Evolutionary conservation across 2,329 filamentous ascomycete genomes (phyloP), one percentile per base, ranked within the genome.

Genomic region (Chaetomium globosum): DNA sequence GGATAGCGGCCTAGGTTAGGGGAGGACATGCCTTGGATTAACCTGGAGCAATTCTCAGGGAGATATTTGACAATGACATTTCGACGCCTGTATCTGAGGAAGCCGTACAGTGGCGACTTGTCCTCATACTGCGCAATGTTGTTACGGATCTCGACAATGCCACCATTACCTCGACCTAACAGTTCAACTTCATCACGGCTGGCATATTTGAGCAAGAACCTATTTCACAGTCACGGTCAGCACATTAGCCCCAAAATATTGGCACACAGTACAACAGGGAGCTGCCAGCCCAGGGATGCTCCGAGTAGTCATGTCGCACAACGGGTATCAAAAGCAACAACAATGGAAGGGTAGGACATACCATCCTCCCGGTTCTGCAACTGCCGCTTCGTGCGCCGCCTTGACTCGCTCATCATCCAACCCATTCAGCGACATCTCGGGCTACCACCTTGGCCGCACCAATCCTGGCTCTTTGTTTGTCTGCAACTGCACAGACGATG

Each of bases 1-100:
- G 51, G 36, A 36, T 54, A n/a, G 48, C 43, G 3, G n/a, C 19
- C 16, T 9, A 13, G 16, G 56, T 33, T 63, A 57, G 61, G 62
- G 56, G 51, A 39, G 61, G 65, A 64, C 86, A 71, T 79, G 97
- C 95, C 95, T 90, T 97, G 91, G 61, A 99, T 82, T 63, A 99
- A 82, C 73, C 95, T 87, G 68, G 95, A 98, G 70, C 93, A 94
- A 66, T 89, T 91, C 66, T 96, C 92, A 1, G 94, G 95, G 68
- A 97, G 85, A 76, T 95, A 97, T 80, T 95, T 97, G 77, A 99
- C 85, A 66, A 99, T 80, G 57, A 98, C 90, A 78, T 93, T 97
- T 75, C 93, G 87, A 75, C 93, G 88, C 64, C 94, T 85, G 77
- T 97, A 98, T 72, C 91, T 88, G 71, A 99, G 80, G 75, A 97